Evolutionary conservation across 306 rosid genomes (phyloP), one percentile per base, ranked within the genome.

Genomic region (Sicyos baderoa): DNA sequence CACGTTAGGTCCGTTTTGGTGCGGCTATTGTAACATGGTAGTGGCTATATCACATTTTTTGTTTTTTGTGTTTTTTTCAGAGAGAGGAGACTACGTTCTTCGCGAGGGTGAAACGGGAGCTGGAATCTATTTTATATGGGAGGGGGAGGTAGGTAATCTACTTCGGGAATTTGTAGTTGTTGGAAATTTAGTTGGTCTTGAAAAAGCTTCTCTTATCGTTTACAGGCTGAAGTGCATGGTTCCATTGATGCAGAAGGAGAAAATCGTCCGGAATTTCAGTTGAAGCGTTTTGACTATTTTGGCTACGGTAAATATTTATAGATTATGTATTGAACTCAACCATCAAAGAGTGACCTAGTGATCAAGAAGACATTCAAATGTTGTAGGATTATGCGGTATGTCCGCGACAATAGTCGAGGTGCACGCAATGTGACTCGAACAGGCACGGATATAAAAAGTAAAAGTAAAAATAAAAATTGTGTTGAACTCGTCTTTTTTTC

Each of bases 101-200:
- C 96, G 87, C 32, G 96, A 82, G 75, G 98, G 91, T 44, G 90
- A 90, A 78, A 65, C 73, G 9, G 97, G 86, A 9, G 93, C 82
- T 63, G 97, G 91, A 29, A 84, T 90, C 79, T 93, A 93, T 86
- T 86, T 93, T 83, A 71, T 93, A 54, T 90, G 83, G 91, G 94
- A 90, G 50, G 97, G 99, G 80, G 97, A 90, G 91, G 99, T 93
- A 90, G 91, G 99, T 93, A 79, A 76, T 81, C 55, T 60, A 53
- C n/a, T 25, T 42, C 12, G 12, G 19, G 59, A 23, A 44, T 19
- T 21, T 59, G 45, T 16, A 17, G 55, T 44, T n/a, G 18, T 22
- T 22, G 42, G 21, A 72, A 44, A 50, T 32, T 48, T 7, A 23
- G 35, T 59, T 47, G 71, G 54, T 44, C 15, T n/a, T 47, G 53